These are phyloP conservation scores for Sideroxylon spinosum DNA, from an alignment of 179 eudicot species.

Conservation along the genomic window DNA sequence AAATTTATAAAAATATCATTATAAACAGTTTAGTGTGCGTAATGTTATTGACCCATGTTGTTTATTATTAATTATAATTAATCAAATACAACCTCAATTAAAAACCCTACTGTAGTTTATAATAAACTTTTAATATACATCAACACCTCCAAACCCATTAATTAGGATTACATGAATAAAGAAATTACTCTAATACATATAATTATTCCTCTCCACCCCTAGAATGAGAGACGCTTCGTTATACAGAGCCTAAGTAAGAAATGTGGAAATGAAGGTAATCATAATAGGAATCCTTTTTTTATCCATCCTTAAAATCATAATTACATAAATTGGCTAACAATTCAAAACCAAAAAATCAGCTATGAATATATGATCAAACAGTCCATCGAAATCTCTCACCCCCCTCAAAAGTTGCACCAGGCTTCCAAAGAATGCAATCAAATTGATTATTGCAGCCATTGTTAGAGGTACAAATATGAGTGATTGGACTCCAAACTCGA, in stretches of 20 bases:
- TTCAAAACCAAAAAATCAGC: constrained; percentile 51
- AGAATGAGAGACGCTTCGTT: background rate
- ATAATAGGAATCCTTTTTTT: constrained; percentile 52
- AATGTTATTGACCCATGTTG: no score
- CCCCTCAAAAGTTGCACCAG: constrained; percentile 5
- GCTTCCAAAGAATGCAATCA: constrained; percentile 41
- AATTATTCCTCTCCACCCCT: background rate
- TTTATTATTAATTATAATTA: no score
- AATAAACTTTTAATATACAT: no score
- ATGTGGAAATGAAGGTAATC: constrained; percentile 30
- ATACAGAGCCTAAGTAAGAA: constrained; percentile 20
- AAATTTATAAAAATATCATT: no score
- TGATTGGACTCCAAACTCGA: constrained; percentile 66
- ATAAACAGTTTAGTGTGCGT: no score
- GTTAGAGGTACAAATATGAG: constrained; percentile 61
- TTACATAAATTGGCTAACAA: constrained; percentile 56
- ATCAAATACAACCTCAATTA: no score
- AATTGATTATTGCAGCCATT: constrained; percentile 46
- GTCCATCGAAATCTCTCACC: constrained; percentile 25
- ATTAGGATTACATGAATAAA: no score
- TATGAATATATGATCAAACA: constrained; percentile 42
- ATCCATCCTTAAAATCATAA: constrained; percentile 52
- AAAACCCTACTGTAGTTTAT: no score
- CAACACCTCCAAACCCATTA: no score
- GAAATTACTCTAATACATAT: no score